Percentiles rank a stretch among this genome's conserved stretches.
Evolutionary conservation across 2,329 filamentous ascomycete genomes (phyloP).

Genomic region (Colletotrichum echinochloae): DNA sequence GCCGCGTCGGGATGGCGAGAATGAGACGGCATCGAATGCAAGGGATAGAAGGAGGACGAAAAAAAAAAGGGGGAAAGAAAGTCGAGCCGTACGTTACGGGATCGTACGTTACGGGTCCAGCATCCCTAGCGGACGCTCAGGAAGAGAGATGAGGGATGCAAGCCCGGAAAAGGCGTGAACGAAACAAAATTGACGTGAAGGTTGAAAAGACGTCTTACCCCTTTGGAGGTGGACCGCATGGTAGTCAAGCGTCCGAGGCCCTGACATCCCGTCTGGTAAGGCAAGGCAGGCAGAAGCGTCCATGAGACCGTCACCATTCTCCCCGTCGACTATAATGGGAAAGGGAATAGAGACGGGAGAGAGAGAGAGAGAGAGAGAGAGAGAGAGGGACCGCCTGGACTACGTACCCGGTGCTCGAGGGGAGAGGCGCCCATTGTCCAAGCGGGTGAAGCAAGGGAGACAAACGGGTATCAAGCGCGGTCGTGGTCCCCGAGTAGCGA

Average conservation of each 20-base stretch:
- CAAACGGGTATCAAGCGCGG: slow-evolving; percentile 26
- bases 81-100: slow-evolving; percentile 1
- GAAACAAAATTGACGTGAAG: not conserved
- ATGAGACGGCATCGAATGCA: slow-evolving; percentile 18
- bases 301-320: slow-evolving; percentile 11
- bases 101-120: not conserved
- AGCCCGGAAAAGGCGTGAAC: not conserved
- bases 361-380: too few relatives aligned
- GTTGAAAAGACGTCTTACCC: not conserved
- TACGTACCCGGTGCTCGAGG: too few relatives aligned
- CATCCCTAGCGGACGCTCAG: not conserved
- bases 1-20: not conserved
- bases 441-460: slow-evolving; percentile 9
- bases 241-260: slow-evolving; percentile 30
- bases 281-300: slow-evolving; percentile 30
- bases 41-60: not conserved
- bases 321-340: not conserved
- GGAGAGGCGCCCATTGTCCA: too few relatives aligned
- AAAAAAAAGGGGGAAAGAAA: not conserved
- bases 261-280: slow-evolving; percentile 38
- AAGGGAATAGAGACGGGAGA: not conserved
- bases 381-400: too few relatives aligned
- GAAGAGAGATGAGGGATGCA: not conserved
- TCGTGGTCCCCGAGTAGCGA: slow-evolving; percentile 30
- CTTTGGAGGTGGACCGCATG: slow-evolving; percentile 17